Conservation (phyloP, 2,329 filamentous ascomycete species). For the Teratosphaeriaceae sp. region DNA sequence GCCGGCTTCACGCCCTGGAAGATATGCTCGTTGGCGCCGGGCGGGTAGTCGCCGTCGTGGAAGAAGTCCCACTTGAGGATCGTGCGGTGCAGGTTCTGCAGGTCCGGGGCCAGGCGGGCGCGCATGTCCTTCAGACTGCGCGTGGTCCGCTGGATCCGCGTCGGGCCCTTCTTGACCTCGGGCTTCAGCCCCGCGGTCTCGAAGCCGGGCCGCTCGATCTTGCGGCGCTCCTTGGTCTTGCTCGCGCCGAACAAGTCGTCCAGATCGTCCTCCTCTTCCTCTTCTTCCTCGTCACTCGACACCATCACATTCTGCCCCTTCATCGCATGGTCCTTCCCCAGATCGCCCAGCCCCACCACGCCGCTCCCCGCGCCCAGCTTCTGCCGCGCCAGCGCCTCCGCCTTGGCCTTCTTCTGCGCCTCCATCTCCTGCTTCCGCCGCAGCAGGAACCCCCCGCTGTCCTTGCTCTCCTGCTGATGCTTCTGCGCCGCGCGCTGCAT, state of each 20-base stretch:
- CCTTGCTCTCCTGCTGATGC: slow-evolving; percentile 36
- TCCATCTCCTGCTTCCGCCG: slow-evolving; percentile 69
- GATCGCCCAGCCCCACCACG: slow-evolving; percentile 61
- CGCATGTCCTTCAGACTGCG: slow-evolving; percentile 90
- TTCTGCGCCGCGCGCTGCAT: slow-evolving; percentile 29
- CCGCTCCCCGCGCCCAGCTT: slow-evolving; percentile 68
- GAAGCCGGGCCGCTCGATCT: slow-evolving; percentile 24
- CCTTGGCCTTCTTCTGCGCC: slow-evolving; percentile 57
- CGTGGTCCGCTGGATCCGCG: slow-evolving; percentile 74
- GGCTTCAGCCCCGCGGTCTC: slow-evolving; percentile 28
- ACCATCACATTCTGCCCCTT: slow-evolving; percentile 87
- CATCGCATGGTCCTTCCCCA: slow-evolving; percentile 70
- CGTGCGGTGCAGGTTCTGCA: slow-evolving; percentile 74
- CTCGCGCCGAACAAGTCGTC: slow-evolving; percentile 46
- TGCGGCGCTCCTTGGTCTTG: slow-evolving; percentile 38
- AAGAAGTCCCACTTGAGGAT: slow-evolving; percentile 96
- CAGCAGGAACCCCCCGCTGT: slow-evolving; percentile 58
- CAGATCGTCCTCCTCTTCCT: slow-evolving; percentile 40
- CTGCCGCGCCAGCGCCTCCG: slow-evolving; percentile 16
- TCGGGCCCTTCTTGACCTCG: slow-evolving; percentile 58
- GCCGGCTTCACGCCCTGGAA: slow-evolving; percentile 71
- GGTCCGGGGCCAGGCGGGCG: slow-evolving; percentile 81
- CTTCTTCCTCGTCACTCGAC: slow-evolving; percentile 48
- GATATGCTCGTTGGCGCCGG: slow-evolving; percentile 59
- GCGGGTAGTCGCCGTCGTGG: slow-evolving; percentile 78